Conservation (phyloP, 257 asterid species). For the Mitragyna speciosa region DNA sequence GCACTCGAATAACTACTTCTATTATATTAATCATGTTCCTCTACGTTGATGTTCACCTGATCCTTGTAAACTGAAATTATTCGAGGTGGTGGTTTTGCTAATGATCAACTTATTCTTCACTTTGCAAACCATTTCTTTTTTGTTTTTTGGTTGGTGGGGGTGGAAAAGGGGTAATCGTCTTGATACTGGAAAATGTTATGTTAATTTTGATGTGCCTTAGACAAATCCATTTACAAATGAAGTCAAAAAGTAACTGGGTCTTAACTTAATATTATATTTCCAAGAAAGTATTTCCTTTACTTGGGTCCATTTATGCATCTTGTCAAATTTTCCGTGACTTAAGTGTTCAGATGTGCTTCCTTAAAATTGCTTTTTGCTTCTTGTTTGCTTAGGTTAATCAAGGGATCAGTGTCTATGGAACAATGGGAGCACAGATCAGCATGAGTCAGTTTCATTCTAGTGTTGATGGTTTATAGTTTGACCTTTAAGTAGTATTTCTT, state of each 20-base stretch:
- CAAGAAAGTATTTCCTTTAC: background rate
- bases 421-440: conserved; percentile 99
- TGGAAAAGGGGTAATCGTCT: no score
- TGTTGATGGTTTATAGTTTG: background rate
- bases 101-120: background rate
- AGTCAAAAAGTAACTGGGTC: background rate
- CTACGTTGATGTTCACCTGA: no score
- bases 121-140: background rate
- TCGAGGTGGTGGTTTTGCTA: background rate
- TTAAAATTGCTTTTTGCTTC: background rate
- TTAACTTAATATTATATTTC: background rate
- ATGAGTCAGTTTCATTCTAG: conserved; percentile 64
- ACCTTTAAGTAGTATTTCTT: background rate
- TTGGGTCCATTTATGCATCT: background rate
- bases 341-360: background rate
- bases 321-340: background rate
- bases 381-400: conserved; percentile 71
- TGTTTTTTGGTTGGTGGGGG: no score
- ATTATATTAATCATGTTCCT: no score
- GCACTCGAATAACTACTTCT: no score
- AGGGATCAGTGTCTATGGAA: conserved; percentile 92
- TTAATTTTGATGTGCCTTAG: background rate
- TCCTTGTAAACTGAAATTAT: background rate
- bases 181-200: no score
- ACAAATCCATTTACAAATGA: background rate